phyloP scores from a whole-genome alignment of 495 filamentous ascomycete species.

The Chaetomium fimeti region DNA sequence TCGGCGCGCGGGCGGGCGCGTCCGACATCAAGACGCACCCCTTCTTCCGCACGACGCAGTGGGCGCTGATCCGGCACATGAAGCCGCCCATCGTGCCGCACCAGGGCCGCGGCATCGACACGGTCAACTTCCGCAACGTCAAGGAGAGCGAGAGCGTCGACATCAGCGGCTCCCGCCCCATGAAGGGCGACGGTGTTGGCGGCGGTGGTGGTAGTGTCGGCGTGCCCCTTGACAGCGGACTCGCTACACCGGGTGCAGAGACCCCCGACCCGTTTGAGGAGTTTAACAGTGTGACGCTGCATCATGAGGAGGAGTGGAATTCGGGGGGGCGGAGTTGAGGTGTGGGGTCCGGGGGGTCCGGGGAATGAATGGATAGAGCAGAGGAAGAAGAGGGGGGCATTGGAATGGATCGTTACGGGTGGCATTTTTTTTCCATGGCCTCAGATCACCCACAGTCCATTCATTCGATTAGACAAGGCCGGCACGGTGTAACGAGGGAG shows the following conservation, averaged over 20 bases:
- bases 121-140: slow-evolving; percentile 94
- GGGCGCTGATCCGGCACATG: slow-evolving; percentile 95
- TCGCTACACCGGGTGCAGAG: slow-evolving; percentile 82
- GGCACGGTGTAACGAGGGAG: not conserved
- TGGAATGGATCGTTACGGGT: not conserved
- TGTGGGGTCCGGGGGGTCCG: not conserved
- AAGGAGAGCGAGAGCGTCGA: slow-evolving; percentile 97
- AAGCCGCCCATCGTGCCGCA: slow-evolving; percentile 98
- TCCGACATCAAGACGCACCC: slow-evolving; percentile 96
- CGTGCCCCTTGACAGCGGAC: slow-evolving; percentile 78
- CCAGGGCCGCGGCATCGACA: slow-evolving; percentile 87
- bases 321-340: not conserved
- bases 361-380: not conserved
- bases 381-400: not conserved
- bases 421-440: not conserved
- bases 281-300: slow-evolving; percentile 96
- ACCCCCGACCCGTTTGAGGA: slow-evolving; percentile 94
- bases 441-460: slow-evolving; percentile 1
- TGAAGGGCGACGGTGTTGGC: slow-evolving; percentile 22
- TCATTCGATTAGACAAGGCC: slow-evolving; percentile 2
- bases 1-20: slow-evolving; percentile 91
- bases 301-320: slow-evolving; percentile 83
- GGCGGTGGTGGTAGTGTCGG: slow-evolving; percentile 48
- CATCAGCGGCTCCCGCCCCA: slow-evolving; percentile 64
- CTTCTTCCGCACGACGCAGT: slow-evolving; percentile 94